phyloP scores from a whole-genome alignment of 805 yeast species.

The Saccharomycopsis javanensis region DNA sequence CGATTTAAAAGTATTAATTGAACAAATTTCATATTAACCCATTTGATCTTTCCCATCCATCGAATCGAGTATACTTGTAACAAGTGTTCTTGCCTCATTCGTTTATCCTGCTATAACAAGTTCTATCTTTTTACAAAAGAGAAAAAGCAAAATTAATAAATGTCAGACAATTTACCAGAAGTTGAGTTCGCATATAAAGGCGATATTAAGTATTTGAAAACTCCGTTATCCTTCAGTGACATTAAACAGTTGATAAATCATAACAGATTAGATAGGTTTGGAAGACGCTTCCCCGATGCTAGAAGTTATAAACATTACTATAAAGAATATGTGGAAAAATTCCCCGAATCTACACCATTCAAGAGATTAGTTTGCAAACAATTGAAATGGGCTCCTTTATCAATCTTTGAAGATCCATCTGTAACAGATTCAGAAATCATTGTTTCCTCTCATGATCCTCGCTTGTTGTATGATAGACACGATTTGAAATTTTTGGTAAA shows the following conservation, averaged over 20 bases:
- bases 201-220: constrained; percentile 12
- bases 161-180: background rate
- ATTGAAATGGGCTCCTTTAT: constrained; percentile 13
- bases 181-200: background rate
- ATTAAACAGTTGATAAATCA: constrained; percentile 9
- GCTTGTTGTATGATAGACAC: constrained; percentile 32
- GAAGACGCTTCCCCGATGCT: constrained; percentile 5
- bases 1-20: too few species aligned
- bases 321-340: background rate
- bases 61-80: too few species aligned
- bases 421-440: constrained; percentile 3
- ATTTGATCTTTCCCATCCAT: too few species aligned
- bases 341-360: background rate
- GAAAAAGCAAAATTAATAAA: too few species aligned
- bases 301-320: constrained; percentile 7
- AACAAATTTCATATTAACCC: too few species aligned
- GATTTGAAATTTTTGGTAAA: constrained; percentile 43
- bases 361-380: constrained; percentile 16
- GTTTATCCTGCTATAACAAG: too few species aligned
- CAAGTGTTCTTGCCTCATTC: too few species aligned
- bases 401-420: constrained; percentile 6
- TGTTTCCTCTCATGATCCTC: constrained; percentile 16
- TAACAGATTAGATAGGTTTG: constrained; percentile 10
- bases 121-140: too few species aligned
- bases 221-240: constrained; percentile 3